Conservation (phyloP, 768 basidiomycete genomes). For the Suillus weaverae region DNA sequence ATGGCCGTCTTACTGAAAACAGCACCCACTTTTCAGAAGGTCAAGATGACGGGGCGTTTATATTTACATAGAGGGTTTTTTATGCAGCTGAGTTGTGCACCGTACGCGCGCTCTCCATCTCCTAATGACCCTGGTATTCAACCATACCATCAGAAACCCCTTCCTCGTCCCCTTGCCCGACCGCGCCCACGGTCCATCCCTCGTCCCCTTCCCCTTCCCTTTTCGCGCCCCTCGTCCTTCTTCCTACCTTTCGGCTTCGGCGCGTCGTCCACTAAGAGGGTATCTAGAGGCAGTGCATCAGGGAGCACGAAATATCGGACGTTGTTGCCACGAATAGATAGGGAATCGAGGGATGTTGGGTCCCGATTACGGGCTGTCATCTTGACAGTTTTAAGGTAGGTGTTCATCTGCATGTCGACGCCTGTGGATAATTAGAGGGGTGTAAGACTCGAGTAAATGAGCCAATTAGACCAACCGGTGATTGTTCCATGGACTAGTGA, state of each 20-base stretch:
- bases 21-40: background rate
- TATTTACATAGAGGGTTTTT: background rate
- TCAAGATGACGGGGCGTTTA: background rate
- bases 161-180: constrained; percentile 51
- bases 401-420: constrained; percentile 99
- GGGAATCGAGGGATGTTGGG: constrained; percentile 79
- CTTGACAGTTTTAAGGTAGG: constrained; percentile 96
- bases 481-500: constrained; percentile 96
- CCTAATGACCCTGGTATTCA: background rate
- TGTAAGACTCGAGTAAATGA: constrained; percentile 1
- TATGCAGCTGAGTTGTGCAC: background rate
- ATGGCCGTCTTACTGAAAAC: background rate
- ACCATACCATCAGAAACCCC: constrained; percentile 35
- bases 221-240: constrained; percentile 78
- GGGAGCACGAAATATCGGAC: constrained; percentile 98
- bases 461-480: constrained; percentile 64
- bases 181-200: constrained; percentile 53
- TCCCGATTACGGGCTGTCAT: constrained; percentile 92
- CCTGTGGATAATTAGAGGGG: constrained; percentile 46
- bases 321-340: constrained; percentile 96
- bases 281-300: constrained; percentile 94
- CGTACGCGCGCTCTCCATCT: background rate
- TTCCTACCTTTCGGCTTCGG: constrained; percentile 93
- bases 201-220: constrained; percentile 57
- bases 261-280: constrained; percentile 94